These are phyloP conservation scores for Cicer yamashitae DNA, from an alignment of 306 rosid species.

Conservation along the genomic window DNA sequence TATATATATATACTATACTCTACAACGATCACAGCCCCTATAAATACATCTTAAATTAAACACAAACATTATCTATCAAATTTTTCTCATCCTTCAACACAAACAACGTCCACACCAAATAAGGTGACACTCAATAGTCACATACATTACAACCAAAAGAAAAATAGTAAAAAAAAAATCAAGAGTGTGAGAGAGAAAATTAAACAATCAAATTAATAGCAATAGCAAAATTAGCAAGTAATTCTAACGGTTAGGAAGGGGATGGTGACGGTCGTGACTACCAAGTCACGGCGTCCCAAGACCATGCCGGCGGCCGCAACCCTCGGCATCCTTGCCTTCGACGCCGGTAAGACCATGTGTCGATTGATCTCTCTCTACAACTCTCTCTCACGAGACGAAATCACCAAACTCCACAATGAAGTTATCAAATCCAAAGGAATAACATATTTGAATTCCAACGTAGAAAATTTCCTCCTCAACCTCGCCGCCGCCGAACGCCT, in stretches of 20 bases:
- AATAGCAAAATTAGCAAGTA: not conserved
- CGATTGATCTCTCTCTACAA: constrained; percentile 60
- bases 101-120: not conserved
- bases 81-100: constrained; percentile 11
- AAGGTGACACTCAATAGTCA: not conserved
- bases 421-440: constrained; percentile 56
- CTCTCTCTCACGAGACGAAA: constrained; percentile 58
- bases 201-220: not conserved
- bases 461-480: constrained; percentile 61
- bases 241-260: not conserved
- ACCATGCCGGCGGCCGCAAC: not conserved
- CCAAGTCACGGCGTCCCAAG: constrained; percentile 50
- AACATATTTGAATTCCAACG: constrained; percentile 51
- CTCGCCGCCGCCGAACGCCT: constrained; percentile 66
- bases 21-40: not conserved
- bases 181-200: not conserved
- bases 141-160: constrained; percentile 5
- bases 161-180: constrained; percentile 10
- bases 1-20: not conserved
- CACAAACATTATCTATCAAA: constrained; percentile 24
- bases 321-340: constrained; percentile 68
- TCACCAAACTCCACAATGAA: constrained; percentile 42
- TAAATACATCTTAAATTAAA: constrained; percentile 18
- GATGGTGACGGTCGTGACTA: constrained; percentile 52
- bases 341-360: constrained; percentile 62